Evolutionary conservation across 345 rosid species (phyloP).

Genomic region (Melastoma malabathricum): DNA sequence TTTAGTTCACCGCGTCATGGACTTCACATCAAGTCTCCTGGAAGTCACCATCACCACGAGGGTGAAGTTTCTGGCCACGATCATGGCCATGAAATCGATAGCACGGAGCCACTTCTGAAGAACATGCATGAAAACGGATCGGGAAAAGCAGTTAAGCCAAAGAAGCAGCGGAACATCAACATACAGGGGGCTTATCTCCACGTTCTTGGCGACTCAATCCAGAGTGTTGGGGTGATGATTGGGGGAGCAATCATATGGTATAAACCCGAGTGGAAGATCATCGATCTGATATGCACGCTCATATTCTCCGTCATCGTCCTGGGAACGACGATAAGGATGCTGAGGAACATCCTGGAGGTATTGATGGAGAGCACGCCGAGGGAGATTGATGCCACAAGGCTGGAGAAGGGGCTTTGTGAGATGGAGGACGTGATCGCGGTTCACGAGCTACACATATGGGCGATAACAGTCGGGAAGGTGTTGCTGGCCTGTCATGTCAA

Average conservation of each 20-base stretch:
- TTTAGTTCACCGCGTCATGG: slow-evolving; percentile 3
- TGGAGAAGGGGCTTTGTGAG: slow-evolving; percentile 45
- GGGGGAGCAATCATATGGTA: slow-evolving; percentile 72
- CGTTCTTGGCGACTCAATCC: slow-evolving; percentile 72
- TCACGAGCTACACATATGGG: slow-evolving; percentile 79
- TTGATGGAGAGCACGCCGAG: slow-evolving; percentile 86
- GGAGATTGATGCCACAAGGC: slow-evolving; percentile 64
- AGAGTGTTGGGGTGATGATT: slow-evolving; percentile 74
- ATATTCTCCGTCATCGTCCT: slow-evolving; percentile 58
- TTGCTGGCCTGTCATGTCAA: slow-evolving; percentile 72
- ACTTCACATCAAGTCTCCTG: not conserved
- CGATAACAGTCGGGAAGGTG: slow-evolving; percentile 66
- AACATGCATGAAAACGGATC: slow-evolving; percentile 10
- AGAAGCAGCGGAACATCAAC: slow-evolving; percentile 33
- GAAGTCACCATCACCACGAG: slow-evolving; percentile 15
- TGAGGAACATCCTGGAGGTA: slow-evolving; percentile 57
- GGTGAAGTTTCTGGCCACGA: slow-evolving; percentile 10
- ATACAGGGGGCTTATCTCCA: slow-evolving; percentile 80
- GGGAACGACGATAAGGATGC: slow-evolving; percentile 65
- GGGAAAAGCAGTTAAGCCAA: slow-evolving; percentile 8
- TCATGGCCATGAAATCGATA: slow-evolving; percentile 18
- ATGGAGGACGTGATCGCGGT: slow-evolving; percentile 66
- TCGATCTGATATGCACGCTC: slow-evolving; percentile 66
- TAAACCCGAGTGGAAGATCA: slow-evolving; percentile 50
- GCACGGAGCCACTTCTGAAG: slow-evolving; percentile 20